Evolutionary conservation across 164 flowering plant species (phyloP).

Genomic region (Macadamia integrifolia): DNA sequence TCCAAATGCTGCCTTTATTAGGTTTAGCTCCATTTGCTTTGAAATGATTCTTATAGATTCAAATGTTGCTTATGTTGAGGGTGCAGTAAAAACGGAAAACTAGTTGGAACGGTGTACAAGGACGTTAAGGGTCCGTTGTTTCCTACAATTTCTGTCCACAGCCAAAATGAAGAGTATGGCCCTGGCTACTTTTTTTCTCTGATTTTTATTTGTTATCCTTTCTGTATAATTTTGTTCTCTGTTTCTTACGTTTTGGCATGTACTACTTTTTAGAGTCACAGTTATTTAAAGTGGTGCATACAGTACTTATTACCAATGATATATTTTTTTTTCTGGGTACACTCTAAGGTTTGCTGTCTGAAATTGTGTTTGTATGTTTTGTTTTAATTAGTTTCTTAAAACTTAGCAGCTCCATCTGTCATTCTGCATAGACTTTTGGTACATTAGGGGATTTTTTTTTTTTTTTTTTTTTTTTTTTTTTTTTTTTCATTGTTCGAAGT

Average conservation of each 20-base stretch:
- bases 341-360: too few relatives aligned
- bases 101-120: constrained; percentile 62
- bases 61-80: constrained; percentile 14
- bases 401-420: too few relatives aligned
- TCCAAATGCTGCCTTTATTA: neutral
- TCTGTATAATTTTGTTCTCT: neutral
- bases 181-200: neutral
- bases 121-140: constrained; percentile 69
- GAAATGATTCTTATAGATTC: neutral
- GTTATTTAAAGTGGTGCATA: neutral
- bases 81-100: constrained; percentile 76
- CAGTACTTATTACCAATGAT: neutral
- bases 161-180: constrained; percentile 93
- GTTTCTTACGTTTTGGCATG: neutral
- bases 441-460: too few relatives aligned
- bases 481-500: too few relatives aligned
- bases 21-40: neutral
- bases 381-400: too few relatives aligned
- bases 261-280: neutral
- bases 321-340: neutral
- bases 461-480: too few relatives aligned
- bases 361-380: too few relatives aligned
- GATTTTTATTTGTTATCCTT: too few relatives aligned
- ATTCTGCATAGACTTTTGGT: too few relatives aligned
- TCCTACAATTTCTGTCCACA: constrained; percentile 96